Base-by-base conservation (phyloP, 495 filamentous ascomycete genomes). In the Aspergillus haitiensis region DNA sequence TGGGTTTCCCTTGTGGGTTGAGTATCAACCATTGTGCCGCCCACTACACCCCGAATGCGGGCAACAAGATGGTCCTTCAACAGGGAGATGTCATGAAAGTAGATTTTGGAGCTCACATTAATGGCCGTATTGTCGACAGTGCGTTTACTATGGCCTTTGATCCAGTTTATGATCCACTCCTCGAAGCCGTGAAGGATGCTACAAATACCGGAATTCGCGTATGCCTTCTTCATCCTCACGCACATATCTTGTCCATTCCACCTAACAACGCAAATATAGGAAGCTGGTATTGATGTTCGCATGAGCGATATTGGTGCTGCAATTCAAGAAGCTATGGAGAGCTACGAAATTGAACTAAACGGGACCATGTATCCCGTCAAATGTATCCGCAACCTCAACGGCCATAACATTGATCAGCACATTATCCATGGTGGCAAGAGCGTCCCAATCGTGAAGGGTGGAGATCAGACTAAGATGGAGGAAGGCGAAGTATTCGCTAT, bases 401-500 rank as follows among this genome's bases (percentile, higher is more conserved):
- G 92, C 9, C 92, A 97, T 76, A 91, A 87, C 63, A 96, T 97
- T 74, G 75, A 86, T 27, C 92, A 85, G 58, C 92, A 90, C 76
- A 82, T 86, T 66, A 97, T 97, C 63, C 92, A 97, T 73, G 91
- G 92, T 55, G 82, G 80, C 40, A 97, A 96, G 81, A 91, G 88
- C 72, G 87, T 97, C 37, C 92, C 92, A 7, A 93, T 96, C 63
- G 89, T 96, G 33, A 95, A 95, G 78, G 84, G 81, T 56, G 80
- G 77, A 56, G 88, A 92, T 64, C 81, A 82, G 65, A 93, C 89
- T 36, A 92, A 89, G 76, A 97, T 97, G 92, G 92, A 96, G 78
- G 92, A 96, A 72, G 91, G 91, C 21, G 92, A 97, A 68, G 84
- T 89, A 11, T 97, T 93, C 70, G 92, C 92, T 46, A 95, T 97